Base-by-base conservation (phyloP, 257 asterid species). In the Mentha longifolia region DNA sequence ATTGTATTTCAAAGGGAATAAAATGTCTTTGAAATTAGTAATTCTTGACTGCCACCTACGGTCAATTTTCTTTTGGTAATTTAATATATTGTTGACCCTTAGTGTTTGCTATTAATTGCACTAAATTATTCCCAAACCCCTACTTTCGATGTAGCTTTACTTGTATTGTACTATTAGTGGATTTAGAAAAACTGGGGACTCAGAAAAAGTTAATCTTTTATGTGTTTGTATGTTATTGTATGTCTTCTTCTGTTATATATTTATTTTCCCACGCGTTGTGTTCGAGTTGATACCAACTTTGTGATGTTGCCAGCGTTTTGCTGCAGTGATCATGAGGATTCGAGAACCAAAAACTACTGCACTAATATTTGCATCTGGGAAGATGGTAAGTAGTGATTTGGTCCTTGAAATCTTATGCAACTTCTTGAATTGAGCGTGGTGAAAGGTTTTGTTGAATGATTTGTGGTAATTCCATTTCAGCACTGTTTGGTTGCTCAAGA, bases 281-380 rank as follows among this genome's bases (percentile, higher is more conserved):
- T 61, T 11, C 12, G 10, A 50, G 33, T 67, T 52, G 43, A 71
- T 60, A 68, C 81, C 77, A 49, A 45, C 22, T 51, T 22, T 67
- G 30, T 51, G 7, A 45, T 76, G 62, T 37, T 79, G 84, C n/a
- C 83, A 88, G 92, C 92, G 87, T 86, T 88, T 88, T 74, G 95
- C 95, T 76, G 95, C 95, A 1, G 95, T 88, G 81, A 88, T 88
- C 79, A 86, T 88, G 95, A 79, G 95, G 83, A 88, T 88, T 51
- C 80, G 95, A 51, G 95, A 86, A 73, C 92, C 90, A 33, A 88
- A 86, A 67, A 88, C 95, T 6, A 88, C 95, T 6, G 92, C 95
- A 0, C 80, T 88, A 45, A 88, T 86, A 71, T 88, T 88, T 80
- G 95, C 95, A 22, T 88, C 95, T 61, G 95, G 95, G 61, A 88